Evolutionary conservation across 1,284 basidiomycete species (phyloP).

Genomic region (Ganoderma boninense): DNA sequence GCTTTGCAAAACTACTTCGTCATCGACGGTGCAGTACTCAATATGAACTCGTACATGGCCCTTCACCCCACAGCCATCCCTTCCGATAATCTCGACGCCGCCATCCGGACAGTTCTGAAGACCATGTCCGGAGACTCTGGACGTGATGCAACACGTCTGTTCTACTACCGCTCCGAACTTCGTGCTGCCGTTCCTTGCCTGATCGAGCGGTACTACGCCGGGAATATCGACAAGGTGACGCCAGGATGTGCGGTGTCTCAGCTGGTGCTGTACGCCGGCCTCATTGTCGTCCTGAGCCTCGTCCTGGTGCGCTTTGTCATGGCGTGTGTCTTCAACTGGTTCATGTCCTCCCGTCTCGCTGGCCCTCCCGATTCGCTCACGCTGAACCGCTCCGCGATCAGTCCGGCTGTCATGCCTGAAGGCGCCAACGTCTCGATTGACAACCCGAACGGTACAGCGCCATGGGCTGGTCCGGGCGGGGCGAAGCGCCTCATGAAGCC

Average conservation of each 20-base stretch:
- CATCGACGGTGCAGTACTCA: conserved; percentile 93
- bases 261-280: conserved; percentile 90
- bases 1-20: conserved; percentile 79
- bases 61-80: conserved; percentile 75
- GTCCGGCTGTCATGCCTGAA: conserved; percentile 94
- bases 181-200: conserved; percentile 82
- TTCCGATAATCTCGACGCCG: conserved; percentile 83
- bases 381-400: conserved; percentile 81
- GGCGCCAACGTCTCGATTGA: conserved; percentile 92
- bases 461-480: conserved; percentile 78
- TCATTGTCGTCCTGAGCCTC: conserved; percentile 91
- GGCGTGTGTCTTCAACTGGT: conserved; percentile 98
- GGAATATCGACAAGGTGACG: conserved; percentile 95
- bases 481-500: conserved; percentile 58
- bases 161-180: conserved; percentile 76
- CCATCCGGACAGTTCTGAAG: conserved; percentile 80
- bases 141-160: conserved; percentile 90
- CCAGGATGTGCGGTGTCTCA: conserved; percentile 95
- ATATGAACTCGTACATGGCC: conserved; percentile 88
- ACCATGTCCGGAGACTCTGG: conserved; percentile 63
- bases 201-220: conserved; percentile 86
- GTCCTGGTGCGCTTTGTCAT: conserved; percentile 94
- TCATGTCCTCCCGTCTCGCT: conserved; percentile 83
- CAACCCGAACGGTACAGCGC: conserved; percentile 90
- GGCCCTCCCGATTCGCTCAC: conserved; percentile 74